Conservation (phyloP, 2,329 filamentous ascomycete genomes). For the Xylaria sp. region DNA sequence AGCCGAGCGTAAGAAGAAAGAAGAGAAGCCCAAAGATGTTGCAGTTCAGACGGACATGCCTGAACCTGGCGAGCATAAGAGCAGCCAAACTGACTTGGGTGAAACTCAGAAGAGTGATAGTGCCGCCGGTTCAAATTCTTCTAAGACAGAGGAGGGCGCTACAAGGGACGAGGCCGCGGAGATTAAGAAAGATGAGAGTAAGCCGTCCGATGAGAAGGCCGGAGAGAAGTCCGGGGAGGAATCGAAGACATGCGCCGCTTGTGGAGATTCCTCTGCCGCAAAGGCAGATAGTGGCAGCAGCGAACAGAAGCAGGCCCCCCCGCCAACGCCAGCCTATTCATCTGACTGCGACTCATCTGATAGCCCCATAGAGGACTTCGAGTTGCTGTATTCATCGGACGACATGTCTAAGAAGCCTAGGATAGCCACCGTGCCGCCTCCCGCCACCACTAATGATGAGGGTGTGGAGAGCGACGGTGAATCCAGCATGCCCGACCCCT, state of each 20-base stretch:
- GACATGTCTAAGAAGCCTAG: slow-evolving; percentile 58
- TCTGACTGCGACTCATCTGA: slow-evolving; percentile 61
- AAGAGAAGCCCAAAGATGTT: slow-evolving; percentile 34
- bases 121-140: slow-evolving; percentile 15
- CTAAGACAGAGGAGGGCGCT: slow-evolving; percentile 15
- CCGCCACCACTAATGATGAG: slow-evolving; percentile 30
- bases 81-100: slow-evolving; percentile 27
- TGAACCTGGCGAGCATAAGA: slow-evolving; percentile 31
- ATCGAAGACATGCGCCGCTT: slow-evolving; percentile 7
- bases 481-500: slow-evolving; percentile 42
- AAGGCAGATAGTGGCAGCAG: background rate
- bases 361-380: slow-evolving; percentile 62
- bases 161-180: background rate
- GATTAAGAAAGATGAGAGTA: slow-evolving; percentile 4
- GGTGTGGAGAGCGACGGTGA: slow-evolving; percentile 45
- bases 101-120: slow-evolving; percentile 23
- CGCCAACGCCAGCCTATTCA: slow-evolving; percentile 38
- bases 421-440: slow-evolving; percentile 34
- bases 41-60: slow-evolving; percentile 36
- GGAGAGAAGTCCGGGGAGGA: slow-evolving; percentile 22
- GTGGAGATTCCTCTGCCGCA: background rate
- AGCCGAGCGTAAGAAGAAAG: slow-evolving; percentile 27
- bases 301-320: slow-evolving; percentile 4
- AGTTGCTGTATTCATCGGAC: slow-evolving; percentile 61
- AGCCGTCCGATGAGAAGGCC: slow-evolving; percentile 5